Conservation (phyloP, 1,139 yeast species). For the Lodderomyces metapsilosis region DNA sequence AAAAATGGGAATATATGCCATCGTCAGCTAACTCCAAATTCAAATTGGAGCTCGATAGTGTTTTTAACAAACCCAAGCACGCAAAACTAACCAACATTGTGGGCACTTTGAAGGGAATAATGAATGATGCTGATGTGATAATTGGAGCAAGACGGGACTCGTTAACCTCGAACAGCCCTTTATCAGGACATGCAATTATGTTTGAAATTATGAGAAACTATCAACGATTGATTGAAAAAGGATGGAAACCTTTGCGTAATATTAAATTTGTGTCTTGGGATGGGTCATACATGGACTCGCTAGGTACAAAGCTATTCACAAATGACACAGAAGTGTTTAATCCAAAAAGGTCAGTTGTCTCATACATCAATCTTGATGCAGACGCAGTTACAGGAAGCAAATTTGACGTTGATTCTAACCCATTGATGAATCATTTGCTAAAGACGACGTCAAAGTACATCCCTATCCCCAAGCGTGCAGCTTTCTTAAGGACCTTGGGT, state of each 20-base stretch:
- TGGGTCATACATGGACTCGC: slow-evolving; percentile 33
- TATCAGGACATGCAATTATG: slow-evolving; percentile 41
- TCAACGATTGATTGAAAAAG: slow-evolving; percentile 29
- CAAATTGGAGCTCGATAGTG: slow-evolving; percentile 21
- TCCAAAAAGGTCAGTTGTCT: slow-evolving; percentile 27
- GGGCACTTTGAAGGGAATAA: slow-evolving; percentile 37
- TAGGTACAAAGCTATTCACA: slow-evolving; percentile 30
- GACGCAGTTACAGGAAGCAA: slow-evolving; percentile 41
- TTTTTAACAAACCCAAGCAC: slow-evolving; percentile 14
- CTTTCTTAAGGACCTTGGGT: slow-evolving; percentile 14
- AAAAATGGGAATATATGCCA: slow-evolving; percentile 30
- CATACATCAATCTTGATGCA: slow-evolving; percentile 41
- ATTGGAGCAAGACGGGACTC: slow-evolving; percentile 46
- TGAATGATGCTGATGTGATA: slow-evolving; percentile 42
- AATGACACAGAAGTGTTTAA: slow-evolving; percentile 24
- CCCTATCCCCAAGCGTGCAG: slow-evolving; percentile 31
- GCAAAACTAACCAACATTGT: slow-evolving; percentile 32
- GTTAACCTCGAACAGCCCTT: slow-evolving; percentile 36
- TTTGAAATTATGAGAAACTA: slow-evolving; percentile 43
- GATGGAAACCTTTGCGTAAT: slow-evolving; percentile 47
- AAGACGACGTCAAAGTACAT: slow-evolving; percentile 31
- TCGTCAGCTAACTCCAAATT: slow-evolving; percentile 8
- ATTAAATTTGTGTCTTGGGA: slow-evolving; percentile 47
- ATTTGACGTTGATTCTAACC: slow-evolving; percentile 38
- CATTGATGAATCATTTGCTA: slow-evolving; percentile 35